Percentiles rank a stretch among this genome's conserved stretches.
Conservation (phyloP, 169 alveolate genomes). For the Plasmodium ovale region DNA sequence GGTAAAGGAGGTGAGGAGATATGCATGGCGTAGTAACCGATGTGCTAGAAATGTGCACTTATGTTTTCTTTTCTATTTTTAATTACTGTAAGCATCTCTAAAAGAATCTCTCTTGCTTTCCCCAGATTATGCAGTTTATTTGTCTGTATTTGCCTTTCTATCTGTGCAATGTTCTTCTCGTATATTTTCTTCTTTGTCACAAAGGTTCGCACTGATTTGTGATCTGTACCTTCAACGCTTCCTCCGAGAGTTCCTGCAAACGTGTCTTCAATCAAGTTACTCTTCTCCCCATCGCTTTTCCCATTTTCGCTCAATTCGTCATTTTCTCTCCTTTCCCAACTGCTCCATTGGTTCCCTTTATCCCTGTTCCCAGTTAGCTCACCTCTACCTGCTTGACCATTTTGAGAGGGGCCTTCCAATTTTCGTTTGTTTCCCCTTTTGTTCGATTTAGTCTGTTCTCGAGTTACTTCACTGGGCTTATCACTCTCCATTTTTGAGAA, state of each 20-base stretch:
- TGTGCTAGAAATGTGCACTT: not conserved
- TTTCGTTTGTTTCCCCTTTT: too few relatives aligned
- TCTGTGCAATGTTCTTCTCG: conserved; percentile 63
- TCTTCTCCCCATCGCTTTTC: not conserved
- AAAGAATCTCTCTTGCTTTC: conserved; percentile 26
- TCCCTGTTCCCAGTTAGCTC: not conserved
- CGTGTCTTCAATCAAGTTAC: not conserved
- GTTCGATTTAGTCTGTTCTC: not conserved
- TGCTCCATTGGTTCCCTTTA: not conserved
- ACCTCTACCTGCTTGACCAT: not conserved
- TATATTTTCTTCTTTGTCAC: conserved; percentile 54
- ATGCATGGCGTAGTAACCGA: too few relatives aligned
- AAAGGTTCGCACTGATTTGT: not conserved
- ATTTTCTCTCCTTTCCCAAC: too few relatives aligned
- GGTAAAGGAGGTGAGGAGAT: too few relatives aligned
- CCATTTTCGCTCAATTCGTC: not conserved
- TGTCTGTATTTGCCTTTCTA: conserved; percentile 54
- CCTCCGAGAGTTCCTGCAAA: conserved; percentile 18
- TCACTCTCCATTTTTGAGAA: not conserved
- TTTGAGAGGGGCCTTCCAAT: not conserved
- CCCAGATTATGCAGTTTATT: conserved; percentile 46
- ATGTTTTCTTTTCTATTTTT: conserved; percentile 50
- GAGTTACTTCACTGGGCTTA: not conserved
- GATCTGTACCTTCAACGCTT: not conserved
- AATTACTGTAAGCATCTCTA: conserved; percentile 41